Percentiles rank a stretch among this genome's conserved stretches.
Conservation (phyloP, 345 rosid genomes). For the Syzygium aromaticum region DNA sequence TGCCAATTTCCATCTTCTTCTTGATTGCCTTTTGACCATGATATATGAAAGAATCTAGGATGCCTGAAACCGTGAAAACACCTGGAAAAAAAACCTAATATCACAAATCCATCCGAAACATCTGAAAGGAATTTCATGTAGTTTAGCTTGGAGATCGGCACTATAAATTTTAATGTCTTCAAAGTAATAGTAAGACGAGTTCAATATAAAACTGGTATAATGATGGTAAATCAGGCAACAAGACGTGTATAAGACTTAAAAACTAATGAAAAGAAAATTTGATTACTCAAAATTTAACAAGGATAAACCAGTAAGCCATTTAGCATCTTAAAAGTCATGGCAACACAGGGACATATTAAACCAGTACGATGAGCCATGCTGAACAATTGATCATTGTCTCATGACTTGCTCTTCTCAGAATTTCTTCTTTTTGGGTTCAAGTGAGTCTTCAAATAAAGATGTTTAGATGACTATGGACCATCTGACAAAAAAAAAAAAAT, state of each 20-base stretch:
- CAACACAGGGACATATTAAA: neutral
- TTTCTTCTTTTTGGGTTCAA: neutral
- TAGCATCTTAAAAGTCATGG: neutral
- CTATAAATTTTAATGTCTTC: neutral
- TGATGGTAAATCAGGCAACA: neutral
- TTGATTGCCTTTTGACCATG: conserved; percentile 93
- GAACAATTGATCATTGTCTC: neutral
- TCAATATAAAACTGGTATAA: neutral
- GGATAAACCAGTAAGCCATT: neutral
- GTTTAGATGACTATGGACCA: neutral
- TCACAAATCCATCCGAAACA: neutral
- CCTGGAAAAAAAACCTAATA: conserved; percentile 29
- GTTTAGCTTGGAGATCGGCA: neutral
- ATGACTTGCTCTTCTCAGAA: neutral
- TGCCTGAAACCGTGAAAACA: conserved; percentile 86
- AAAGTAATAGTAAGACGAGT: neutral
- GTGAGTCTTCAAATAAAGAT: neutral
- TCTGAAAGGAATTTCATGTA: neutral
- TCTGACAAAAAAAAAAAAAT: no score
- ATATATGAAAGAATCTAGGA: conserved; percentile 77
- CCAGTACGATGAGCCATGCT: neutral
- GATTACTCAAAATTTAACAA: neutral
- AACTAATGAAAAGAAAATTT: neutral
- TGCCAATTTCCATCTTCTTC: conserved; percentile 95
- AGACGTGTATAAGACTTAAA: neutral